These are phyloP conservation scores for Discostella pseudostelligera DNA, from an alignment of 108 stramenopile genomes.

Conservation along the genomic window DNA sequence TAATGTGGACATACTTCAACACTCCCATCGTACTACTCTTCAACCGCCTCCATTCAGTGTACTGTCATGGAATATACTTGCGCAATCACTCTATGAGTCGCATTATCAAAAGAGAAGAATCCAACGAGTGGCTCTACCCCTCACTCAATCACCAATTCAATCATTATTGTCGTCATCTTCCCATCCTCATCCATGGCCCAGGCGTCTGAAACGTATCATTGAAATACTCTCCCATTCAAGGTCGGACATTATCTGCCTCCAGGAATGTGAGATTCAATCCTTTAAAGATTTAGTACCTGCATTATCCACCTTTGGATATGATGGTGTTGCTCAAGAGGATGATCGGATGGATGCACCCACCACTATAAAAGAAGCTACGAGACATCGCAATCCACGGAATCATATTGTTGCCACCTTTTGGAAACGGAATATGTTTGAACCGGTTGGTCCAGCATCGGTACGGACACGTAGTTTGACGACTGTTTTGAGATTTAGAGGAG, in stretches of 20 bases:
- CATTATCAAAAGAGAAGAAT: slow-evolving; percentile 15
- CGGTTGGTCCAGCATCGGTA: slow-evolving; percentile 16
- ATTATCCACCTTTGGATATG: slow-evolving; percentile 37
- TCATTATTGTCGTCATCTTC: background rate
- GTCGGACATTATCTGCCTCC: slow-evolving; percentile 48
- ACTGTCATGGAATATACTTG: slow-evolving; percentile 51
- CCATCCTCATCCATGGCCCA: slow-evolving; percentile 43
- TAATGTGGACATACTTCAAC: background rate
- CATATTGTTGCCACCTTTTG: slow-evolving; percentile 53
- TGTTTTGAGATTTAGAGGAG: slow-evolving; percentile 17
- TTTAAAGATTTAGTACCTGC: slow-evolving; percentile 42
- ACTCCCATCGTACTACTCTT: background rate
- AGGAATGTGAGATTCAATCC: slow-evolving; percentile 48
- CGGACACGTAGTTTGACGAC: slow-evolving; percentile 37
- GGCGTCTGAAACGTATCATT: slow-evolving; percentile 33
- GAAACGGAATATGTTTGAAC: slow-evolving; percentile 39
- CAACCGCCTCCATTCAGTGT: slow-evolving; percentile 35
- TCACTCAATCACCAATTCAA: background rate
- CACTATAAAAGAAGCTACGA: slow-evolving; percentile 23
- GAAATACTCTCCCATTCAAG: slow-evolving; percentile 35
- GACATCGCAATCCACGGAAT: slow-evolving; percentile 38
- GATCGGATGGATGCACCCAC: slow-evolving; percentile 16
- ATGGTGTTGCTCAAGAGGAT: slow-evolving; percentile 48
- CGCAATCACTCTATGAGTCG: slow-evolving; percentile 47
- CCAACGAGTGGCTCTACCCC: slow-evolving; percentile 1